Evolutionary conservation across 2,329 filamentous ascomycete species (phyloP).

Genomic region (Elsinoe fawcettii): DNA sequence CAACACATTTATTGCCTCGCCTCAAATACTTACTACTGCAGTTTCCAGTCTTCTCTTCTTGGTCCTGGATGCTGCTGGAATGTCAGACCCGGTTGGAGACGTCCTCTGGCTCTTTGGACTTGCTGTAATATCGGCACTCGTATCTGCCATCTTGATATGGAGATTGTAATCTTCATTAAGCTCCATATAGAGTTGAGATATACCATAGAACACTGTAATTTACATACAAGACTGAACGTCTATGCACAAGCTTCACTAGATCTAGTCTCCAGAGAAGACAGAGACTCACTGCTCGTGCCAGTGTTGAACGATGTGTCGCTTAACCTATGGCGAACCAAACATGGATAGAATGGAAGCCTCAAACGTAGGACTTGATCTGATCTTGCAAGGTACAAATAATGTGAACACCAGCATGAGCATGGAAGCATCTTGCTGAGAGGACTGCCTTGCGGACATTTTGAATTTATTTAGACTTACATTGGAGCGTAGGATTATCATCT

Average conservation of each 20-base stretch:
- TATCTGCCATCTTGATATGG: neutral
- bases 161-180: neutral
- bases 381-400: constrained; percentile 19
- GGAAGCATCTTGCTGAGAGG: constrained; percentile 26
- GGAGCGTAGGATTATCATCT: no score
- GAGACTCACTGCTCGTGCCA: neutral
- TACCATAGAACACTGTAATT: neutral
- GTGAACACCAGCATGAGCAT: constrained; percentile 20
- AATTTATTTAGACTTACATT: no score
- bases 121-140: neutral
- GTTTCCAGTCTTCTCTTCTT: neutral
- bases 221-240: no score
- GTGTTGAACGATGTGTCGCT: constrained; percentile 15
- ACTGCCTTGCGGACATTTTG: constrained; percentile 27
- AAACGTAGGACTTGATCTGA: constrained; percentile 19
- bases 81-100: neutral
- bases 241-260: no score
- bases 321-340: constrained; percentile 19
- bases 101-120: neutral
- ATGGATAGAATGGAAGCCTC: constrained; percentile 18
- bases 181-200: neutral
- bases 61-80: neutral
- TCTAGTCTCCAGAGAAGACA: neutral
- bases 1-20: neutral
- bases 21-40: neutral